Percentiles rank a stretch among this genome's conserved stretches.
phyloP scores from a whole-genome alignment of 129 eudicot genomes.

The Glebionis coronaria region DNA sequence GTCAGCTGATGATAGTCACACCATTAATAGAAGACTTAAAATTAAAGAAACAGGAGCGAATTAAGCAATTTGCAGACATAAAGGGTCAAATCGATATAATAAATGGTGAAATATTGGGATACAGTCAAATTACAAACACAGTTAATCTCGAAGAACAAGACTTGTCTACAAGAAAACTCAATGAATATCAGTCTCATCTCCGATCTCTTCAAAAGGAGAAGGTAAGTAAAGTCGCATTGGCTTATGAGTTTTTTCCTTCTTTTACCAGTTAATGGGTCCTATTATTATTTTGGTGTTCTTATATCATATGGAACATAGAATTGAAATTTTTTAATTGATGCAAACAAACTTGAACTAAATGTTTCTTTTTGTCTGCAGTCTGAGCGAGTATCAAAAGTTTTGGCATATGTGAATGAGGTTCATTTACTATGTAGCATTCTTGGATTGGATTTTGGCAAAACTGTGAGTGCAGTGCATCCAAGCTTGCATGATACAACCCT shows the following conservation, averaged over 20 bases:
- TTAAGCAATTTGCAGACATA: constrained; percentile 65
- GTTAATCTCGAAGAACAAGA: constrained; percentile 54
- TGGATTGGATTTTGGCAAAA: constrained; percentile 59
- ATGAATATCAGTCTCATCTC: constrained; percentile 54
- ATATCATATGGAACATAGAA: neutral
- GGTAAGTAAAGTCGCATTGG: constrained; percentile 46
- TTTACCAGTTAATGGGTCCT: neutral
- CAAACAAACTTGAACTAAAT: constrained; percentile 12
- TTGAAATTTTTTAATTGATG: neutral
- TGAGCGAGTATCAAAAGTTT: constrained; percentile 58
- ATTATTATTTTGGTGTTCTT: neutral
- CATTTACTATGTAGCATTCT: constrained; percentile 63
- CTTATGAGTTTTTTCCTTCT: constrained; percentile 1
- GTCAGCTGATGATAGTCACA: constrained; percentile 57
- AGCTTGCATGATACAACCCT: constrained; percentile 53
- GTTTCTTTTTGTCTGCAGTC: constrained; percentile 44
- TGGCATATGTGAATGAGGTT: constrained; percentile 70
- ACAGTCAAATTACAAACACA: constrained; percentile 30
- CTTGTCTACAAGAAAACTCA: constrained; percentile 64
- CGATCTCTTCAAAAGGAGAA: constrained; percentile 70
- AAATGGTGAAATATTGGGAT: constrained; percentile 58
- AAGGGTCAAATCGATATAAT: constrained; percentile 64
- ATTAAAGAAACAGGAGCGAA: constrained; percentile 53
- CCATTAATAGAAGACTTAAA: constrained; percentile 61
- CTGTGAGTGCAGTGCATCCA: constrained; percentile 68